Evolutionary conservation across 176 grass and related monocot genomes (phyloP), one percentile per base, ranked within the genome.

Genomic region (Avena atlantica): DNA sequence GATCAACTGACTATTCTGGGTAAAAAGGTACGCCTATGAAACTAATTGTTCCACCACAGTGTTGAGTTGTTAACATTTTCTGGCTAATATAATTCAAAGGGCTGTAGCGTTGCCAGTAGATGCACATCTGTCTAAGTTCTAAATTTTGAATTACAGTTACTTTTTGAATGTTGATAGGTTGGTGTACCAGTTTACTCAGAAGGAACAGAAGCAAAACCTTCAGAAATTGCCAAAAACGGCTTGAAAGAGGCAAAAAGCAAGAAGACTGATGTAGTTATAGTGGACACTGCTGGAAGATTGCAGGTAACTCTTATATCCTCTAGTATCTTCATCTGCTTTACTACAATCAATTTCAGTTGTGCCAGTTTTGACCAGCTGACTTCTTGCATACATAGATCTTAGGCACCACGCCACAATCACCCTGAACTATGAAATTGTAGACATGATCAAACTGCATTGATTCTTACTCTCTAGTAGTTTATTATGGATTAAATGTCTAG

Each of bases 211-310:
- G 82, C 48, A 74, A 95, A 92, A 74, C 96, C 96, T 86, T 89
- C 96, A 62, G 76, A 94, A 74, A 98, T 98, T 78, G 92, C 96
- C 57, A 94, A 86, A 65, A 93, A 91, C n/a, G 96, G 88, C 37
- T 72, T 98, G n/a, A 73, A 95, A 80, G 93, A 98, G 84, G 96
- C 92, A 47, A 98, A 92, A 85, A 86, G 73, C 81, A 94, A 94
- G 81, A 90, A 92, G 34, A 94, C 85, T 68, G 93, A 98, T 62
- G 93, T 94, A 20, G 74, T 98, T 80, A 86, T 98, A 78, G 92
- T 98, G 76, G 96, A 98, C 80, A 98, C 96, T 82, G 96, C 96
- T 83, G 96, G 96, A 86, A 91, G 93, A 81, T 83, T 95, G 73
- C 96, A 98, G 96, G 96, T 98, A 47, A 70, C 61, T 70, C n/a